Conservation (phyloP, 2,329 filamentous ascomycete species). For the Pestalotiopsis sp. region DNA sequence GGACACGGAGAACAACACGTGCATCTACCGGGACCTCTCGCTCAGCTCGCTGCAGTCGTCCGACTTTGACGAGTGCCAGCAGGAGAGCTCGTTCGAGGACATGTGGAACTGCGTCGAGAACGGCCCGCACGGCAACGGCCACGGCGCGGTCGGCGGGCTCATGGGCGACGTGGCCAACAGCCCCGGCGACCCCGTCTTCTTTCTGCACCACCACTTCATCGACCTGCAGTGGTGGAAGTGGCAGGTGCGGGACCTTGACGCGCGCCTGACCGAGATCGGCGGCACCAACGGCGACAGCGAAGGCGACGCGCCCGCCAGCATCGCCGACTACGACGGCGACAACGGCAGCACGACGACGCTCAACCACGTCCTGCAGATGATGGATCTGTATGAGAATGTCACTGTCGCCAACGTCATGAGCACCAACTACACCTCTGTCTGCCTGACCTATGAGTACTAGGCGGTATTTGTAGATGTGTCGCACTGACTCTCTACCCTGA, state of each 20-base stretch:
- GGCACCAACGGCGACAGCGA: slow-evolving; percentile 16
- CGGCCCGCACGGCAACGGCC: not conserved
- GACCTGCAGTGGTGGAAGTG: slow-evolving; percentile 31
- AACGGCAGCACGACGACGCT: not conserved
- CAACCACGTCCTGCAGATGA: not conserved
- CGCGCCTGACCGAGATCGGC: slow-evolving; percentile 23
- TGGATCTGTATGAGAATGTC: slow-evolving; percentile 31
- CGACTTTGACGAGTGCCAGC: slow-evolving; percentile 4
- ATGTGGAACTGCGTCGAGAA: not conserved
- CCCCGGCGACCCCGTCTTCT: slow-evolving; percentile 33
- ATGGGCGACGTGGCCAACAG: slow-evolving; percentile 13
- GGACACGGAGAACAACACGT: not conserved
- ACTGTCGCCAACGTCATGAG: slow-evolving; percentile 21
- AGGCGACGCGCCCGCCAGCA: not conserved
- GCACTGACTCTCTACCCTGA: no score
- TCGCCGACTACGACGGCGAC: slow-evolving; percentile 15
- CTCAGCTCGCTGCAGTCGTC: not conserved
- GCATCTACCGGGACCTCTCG: not conserved
- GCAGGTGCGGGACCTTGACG: slow-evolving; percentile 20
- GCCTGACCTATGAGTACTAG: slow-evolving; percentile 17
- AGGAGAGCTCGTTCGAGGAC: not conserved
- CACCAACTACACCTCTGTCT: slow-evolving; percentile 13
- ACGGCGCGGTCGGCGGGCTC: not conserved
- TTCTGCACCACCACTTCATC: slow-evolving; percentile 29
- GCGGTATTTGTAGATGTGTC: no score